These are phyloP conservation scores for Podospora anserina DNA, from an alignment of 495 filamentous ascomycete species.

Conservation along the genomic window DNA sequence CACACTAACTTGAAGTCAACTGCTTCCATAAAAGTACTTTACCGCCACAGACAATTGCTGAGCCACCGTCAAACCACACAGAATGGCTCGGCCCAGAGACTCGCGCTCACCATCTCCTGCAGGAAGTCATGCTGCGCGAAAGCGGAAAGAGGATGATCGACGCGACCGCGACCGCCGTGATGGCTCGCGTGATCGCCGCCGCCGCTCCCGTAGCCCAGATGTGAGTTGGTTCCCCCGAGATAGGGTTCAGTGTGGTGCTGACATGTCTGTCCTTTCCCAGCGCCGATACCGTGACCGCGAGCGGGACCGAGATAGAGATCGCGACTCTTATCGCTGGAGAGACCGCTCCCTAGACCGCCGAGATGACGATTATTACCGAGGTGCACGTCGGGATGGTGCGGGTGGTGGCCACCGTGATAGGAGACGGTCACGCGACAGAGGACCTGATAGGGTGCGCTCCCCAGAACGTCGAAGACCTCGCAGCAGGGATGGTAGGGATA, in stretches of 20 bases:
- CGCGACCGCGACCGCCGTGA: slow-evolving; percentile 62
- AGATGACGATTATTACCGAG: slow-evolving; percentile 66
- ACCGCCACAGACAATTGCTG: slow-evolving; percentile 58
- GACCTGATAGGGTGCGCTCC: slow-evolving; percentile 47
- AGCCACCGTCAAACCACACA: slow-evolving; percentile 44
- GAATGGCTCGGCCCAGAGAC: slow-evolving; percentile 87
- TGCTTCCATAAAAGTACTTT: slow-evolving; percentile 41
- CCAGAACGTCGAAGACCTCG: slow-evolving; percentile 41
- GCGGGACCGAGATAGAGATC: slow-evolving; percentile 50
- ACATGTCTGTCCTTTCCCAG: slow-evolving; percentile 41
- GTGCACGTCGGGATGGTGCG: slow-evolving; percentile 43
- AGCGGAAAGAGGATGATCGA: slow-evolving; percentile 74
- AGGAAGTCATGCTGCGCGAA: slow-evolving; percentile 81
- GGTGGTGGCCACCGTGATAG: slow-evolving; percentile 32
- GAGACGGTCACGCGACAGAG: slow-evolving; percentile 62
- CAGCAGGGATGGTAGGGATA: slow-evolving; percentile 35
- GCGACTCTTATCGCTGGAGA: slow-evolving; percentile 63
- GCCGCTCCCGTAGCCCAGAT: slow-evolving; percentile 70
- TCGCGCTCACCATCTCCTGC: slow-evolving; percentile 94
- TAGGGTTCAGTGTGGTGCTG: slow-evolving; percentile 24
- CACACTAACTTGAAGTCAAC: slow-evolving; percentile 30
- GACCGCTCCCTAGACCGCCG: slow-evolving; percentile 72
- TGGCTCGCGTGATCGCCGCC: slow-evolving; percentile 54
- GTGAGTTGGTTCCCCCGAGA: slow-evolving; percentile 44
- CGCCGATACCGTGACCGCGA: slow-evolving; percentile 54